Percentiles rank a stretch among this genome's conserved stretches.
These are phyloP conservation scores for Radiomyces spectabilis DNA, from an alignment of 192 early-diverging fungal species.

Conservation along the genomic window DNA sequence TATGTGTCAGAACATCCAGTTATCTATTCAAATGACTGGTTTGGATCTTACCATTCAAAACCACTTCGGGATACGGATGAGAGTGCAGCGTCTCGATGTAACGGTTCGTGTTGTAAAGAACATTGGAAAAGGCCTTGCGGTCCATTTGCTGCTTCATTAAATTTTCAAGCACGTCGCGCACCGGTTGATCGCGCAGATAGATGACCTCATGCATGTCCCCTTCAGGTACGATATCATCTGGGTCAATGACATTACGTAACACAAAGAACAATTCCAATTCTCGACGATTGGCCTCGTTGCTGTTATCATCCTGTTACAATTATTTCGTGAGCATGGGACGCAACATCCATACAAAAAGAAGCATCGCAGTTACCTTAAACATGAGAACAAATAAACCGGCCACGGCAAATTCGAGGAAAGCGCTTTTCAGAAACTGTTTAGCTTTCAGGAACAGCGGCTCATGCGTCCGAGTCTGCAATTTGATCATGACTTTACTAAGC, in stretches of 20 bases:
- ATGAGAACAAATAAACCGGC: conserved; percentile 56
- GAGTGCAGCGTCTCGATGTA: conserved; percentile 49
- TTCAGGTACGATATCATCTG: conserved; percentile 36
- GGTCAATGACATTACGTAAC: conserved; percentile 37
- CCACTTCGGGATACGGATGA: conserved; percentile 32
- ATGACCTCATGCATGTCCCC: conserved; percentile 22
- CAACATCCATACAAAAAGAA: not conserved
- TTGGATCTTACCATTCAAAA: conserved; percentile 26
- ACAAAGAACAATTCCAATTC: conserved; percentile 49
- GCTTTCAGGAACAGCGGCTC: conserved; percentile 42
- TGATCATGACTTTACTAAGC: conserved; percentile 45
- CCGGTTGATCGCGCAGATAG: conserved; percentile 47
- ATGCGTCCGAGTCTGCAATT: conserved; percentile 27
- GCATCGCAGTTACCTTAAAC: conserved; percentile 39
- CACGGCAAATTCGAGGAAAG: conserved; percentile 45
- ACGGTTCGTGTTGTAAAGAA: conserved; percentile 41
- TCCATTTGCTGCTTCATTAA: conserved; percentile 45
- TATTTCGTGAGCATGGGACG: not conserved
- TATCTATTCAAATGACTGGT: not conserved
- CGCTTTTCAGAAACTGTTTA: conserved; percentile 41
- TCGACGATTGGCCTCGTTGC: conserved; percentile 29
- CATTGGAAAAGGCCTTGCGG: conserved; percentile 36
- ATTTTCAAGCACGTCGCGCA: conserved; percentile 49
- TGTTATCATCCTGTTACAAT: conserved; percentile 29
- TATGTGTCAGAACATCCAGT: not conserved